Evolutionary conservation across 768 basidiomycete genomes (phyloP).

Genomic region (Amanita brunnescens): DNA sequence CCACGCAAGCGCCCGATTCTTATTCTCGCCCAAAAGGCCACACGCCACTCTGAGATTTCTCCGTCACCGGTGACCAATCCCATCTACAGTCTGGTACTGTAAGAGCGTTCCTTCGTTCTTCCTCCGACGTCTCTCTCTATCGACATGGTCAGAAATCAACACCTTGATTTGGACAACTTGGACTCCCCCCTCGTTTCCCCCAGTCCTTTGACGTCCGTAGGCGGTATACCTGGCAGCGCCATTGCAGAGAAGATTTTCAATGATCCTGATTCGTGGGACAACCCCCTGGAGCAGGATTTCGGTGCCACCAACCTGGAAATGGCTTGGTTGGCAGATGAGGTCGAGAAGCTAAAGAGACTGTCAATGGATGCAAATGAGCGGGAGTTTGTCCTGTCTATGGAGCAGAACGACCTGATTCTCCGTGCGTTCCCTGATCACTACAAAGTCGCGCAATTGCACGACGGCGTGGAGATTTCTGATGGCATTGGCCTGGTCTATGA

Average conservation of each 20-base stretch:
- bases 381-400: conserved; percentile 10
- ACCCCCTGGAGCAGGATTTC: conserved; percentile 19
- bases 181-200: conserved; percentile 30
- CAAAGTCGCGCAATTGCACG: not conserved
- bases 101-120: not conserved
- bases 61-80: conserved; percentile 8
- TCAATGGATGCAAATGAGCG: not conserved
- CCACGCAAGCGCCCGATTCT: too few relatives aligned
- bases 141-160: conserved; percentile 14
- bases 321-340: conserved; percentile 27
- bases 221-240: conserved; percentile 27
- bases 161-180: conserved; percentile 28
- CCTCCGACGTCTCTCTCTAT: not conserved
- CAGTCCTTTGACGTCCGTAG: conserved; percentile 19
- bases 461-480: too few relatives aligned
- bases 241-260: conserved; percentile 35
- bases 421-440: conserved; percentile 5
- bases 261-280: conserved; percentile 34
- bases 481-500: not conserved
- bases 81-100: conserved; percentile 8
- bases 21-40: not conserved
- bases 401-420: conserved; percentile 3
- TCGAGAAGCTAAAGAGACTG: conserved; percentile 20
- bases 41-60: not conserved
- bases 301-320: conserved; percentile 18